Evolutionary conservation across 2,329 filamentous ascomycete genomes (phyloP).

Genomic region (Pochonia chlamydosporia): DNA sequence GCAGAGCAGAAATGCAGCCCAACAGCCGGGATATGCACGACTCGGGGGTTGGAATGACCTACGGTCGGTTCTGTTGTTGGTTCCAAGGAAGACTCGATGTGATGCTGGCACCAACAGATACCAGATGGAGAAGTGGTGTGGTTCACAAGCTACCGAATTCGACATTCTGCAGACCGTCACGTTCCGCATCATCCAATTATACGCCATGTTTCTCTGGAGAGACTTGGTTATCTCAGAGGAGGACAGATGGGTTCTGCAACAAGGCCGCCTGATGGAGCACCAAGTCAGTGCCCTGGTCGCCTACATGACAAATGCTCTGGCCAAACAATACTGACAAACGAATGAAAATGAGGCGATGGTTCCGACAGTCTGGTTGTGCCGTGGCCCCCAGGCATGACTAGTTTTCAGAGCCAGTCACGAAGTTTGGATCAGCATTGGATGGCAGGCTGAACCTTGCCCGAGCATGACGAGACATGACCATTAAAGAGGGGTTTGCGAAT

Average conservation of each 20-base stretch:
- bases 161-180: background rate
- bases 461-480: no score
- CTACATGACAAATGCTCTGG: no score
- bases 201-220: background rate
- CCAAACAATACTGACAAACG: no score
- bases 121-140: background rate
- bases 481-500: background rate
- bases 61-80: background rate
- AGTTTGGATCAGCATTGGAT: background rate
- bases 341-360: background rate
- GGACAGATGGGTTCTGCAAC: background rate
- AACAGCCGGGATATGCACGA: slow-evolving; percentile 4
- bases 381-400: background rate
- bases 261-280: background rate
- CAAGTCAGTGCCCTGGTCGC: no score
- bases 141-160: background rate
- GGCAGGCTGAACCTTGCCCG: no score
- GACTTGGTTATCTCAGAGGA: background rate
- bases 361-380: background rate
- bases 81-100: background rate
- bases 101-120: background rate
- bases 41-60: background rate
- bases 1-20: background rate
- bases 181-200: background rate
- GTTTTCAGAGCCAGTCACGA: background rate